A percentile compares a stretch with the other conserved stretches of the same genome.
Evolutionary conservation across 768 basidiomycete genomes (phyloP).

Genomic region (Termitomyces sp.): DNA sequence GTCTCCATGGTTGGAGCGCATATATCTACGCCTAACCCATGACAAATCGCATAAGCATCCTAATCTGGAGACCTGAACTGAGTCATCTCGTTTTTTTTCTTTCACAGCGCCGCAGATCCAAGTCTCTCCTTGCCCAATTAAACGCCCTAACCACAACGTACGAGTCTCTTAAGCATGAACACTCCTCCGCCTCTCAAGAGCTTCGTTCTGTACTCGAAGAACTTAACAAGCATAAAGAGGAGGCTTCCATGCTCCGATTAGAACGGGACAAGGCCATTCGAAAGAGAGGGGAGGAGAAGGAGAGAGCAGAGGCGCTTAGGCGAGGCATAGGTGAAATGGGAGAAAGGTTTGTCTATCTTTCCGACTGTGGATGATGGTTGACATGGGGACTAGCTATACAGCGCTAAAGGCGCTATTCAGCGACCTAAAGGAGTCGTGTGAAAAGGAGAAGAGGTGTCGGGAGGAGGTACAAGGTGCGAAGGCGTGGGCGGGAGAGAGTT

Average conservation of each 20-base stretch:
- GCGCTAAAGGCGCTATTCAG: conserved; percentile 1
- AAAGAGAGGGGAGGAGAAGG: conserved; percentile 2
- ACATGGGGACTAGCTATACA: conserved; percentile 4
- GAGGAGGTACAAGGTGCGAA: conserved; percentile 7
- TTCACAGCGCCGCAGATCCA: conserved; percentile 2
- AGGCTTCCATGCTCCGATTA: not conserved
- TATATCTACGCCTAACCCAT: not conserved
- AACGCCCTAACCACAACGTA: conserved; percentile 10
- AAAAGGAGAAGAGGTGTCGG: not conserved
- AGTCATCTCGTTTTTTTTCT: not conserved
- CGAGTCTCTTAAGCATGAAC: conserved; percentile 7
- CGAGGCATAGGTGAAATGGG: conserved; percentile 5
- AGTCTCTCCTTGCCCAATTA: conserved; percentile 6
- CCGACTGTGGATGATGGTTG: not conserved
- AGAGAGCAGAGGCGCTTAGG: not conserved
- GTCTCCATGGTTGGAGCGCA: not conserved
- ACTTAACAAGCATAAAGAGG: not conserved
- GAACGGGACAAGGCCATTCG: conserved; percentile 1
- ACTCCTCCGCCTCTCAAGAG: not conserved
- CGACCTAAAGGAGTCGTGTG: conserved; percentile 5
- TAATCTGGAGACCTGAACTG: not conserved
- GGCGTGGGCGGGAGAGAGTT: conserved; percentile 3
- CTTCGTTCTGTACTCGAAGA: conserved; percentile 2
- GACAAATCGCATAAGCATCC: not conserved
- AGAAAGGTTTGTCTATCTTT: conserved; percentile 1